phyloP scores from a whole-genome alignment of 2,329 filamentous ascomycete genomes.

The Neofusicoccum kwambonambiense region DNA sequence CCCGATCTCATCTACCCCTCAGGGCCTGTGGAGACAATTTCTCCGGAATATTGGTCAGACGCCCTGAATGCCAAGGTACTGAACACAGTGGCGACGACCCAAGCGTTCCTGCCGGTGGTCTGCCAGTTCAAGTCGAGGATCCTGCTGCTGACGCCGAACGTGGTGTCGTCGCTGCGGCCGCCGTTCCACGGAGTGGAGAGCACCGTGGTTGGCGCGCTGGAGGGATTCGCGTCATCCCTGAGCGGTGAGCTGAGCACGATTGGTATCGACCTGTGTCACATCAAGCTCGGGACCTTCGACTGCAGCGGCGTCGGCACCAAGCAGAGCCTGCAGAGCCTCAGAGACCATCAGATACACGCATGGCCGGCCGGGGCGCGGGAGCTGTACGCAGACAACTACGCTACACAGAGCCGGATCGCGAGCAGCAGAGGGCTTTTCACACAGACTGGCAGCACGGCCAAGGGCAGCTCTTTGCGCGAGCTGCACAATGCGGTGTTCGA shows the following conservation, averaged over 20 bases:
- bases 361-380: slow-evolving; percentile 37
- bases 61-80: slow-evolving; percentile 90
- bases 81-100: slow-evolving; percentile 82
- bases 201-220: slow-evolving; percentile 80
- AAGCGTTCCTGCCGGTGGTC: slow-evolving; percentile 69
- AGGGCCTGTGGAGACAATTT: slow-evolving; percentile 80
- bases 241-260: slow-evolving; percentile 75
- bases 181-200: slow-evolving; percentile 85
- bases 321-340: slow-evolving; percentile 38
- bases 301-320: slow-evolving; percentile 61
- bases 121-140: slow-evolving; percentile 61
- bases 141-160: slow-evolving; percentile 74
- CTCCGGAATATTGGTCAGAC: slow-evolving; percentile 80
- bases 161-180: slow-evolving; percentile 75
- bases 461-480: slow-evolving; percentile 71
- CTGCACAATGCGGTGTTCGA: slow-evolving; percentile 90
- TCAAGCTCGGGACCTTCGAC: slow-evolving; percentile 91
- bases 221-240: slow-evolving; percentile 79
- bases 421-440: slow-evolving; percentile 55
- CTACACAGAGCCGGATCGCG: slow-evolving; percentile 36
- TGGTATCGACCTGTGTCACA: slow-evolving; percentile 75
- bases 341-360: slow-evolving; percentile 34
- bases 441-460: slow-evolving; percentile 44
- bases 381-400: slow-evolving; percentile 39
- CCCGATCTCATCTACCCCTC: slow-evolving; percentile 76